Base-by-base conservation (phyloP, 176 grass and related monocot species). In the Lolium multiflorum region DNA sequence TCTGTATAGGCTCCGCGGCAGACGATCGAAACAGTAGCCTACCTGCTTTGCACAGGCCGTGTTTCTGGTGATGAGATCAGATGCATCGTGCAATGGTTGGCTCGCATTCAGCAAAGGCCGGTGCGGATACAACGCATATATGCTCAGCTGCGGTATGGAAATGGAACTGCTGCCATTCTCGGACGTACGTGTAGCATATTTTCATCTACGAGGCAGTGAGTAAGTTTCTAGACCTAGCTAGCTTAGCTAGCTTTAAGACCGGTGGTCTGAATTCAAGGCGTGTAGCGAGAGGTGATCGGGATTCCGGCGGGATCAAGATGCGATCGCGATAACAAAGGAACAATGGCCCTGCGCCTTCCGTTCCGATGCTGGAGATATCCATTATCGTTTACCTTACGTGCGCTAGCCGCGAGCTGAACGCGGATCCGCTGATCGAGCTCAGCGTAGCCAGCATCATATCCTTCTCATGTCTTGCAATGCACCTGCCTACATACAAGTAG, bases 311-410 rank as follows among this genome's bases (percentile, higher is more conserved):
- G 46, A 47, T 47, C 46, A 1, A 22, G 44, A 62, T 62, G 56
- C 77, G 4, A 9, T 47, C 5, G 77, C n/a, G 78, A 80, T 80
- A 80, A 64, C 78, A 64, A 64, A 64, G 78, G 77, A 63, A 62
- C 55, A 78, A 80, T 11, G 77, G 77, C 13, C 58, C 56, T 64
- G 56, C 57, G 3, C 77, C 77, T 41, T 22, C 76, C 76, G 76
- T 79, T 79, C 71, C 44, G 71, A 74, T 74, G 22, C 71, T 26
- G 5, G 4, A 0, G 13, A 63, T 48, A 74, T 74, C 71, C 71
- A 2, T 74, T 49, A 71, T 21, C 20, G 2, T 26, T 4, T 4
- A 6, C 20, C 70, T 21, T 20, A 14, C 71, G 46, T 74, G 71
- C 43, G 71, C 22, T 25, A 43, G 41, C 4, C 0, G 12, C 21